phyloP scores from a whole-genome alignment of 1,284 basidiomycete genomes.

The Moesziomyces sp. region DNA sequence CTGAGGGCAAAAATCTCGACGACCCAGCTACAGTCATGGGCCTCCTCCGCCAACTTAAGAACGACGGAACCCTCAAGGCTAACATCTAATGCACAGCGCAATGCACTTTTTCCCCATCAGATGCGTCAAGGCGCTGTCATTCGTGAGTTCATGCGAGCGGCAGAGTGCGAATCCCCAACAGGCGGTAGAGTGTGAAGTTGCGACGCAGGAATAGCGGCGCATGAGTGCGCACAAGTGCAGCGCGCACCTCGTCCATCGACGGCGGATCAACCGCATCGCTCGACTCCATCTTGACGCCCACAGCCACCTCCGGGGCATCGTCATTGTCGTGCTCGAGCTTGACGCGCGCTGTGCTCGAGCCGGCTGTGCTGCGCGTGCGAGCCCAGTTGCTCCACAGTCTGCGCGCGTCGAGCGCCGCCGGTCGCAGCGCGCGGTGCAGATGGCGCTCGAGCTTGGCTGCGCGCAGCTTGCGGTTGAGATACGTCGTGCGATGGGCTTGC shows the following conservation, averaged over 20 bases:
- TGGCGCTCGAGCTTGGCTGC: conserved; percentile 16
- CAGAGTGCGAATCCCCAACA: conserved; percentile 13
- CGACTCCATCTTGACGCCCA: conserved; percentile 3
- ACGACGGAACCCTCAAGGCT: conserved; percentile 68
- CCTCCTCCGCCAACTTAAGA: conserved; percentile 83
- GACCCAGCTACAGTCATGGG: conserved; percentile 77
- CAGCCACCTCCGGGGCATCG: neutral
- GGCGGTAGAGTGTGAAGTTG: conserved; percentile 30
- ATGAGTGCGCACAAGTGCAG: neutral
- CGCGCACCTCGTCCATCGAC: neutral
- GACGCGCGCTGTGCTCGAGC: neutral
- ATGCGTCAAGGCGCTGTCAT: neutral
- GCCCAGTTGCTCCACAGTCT: conserved; percentile 35
- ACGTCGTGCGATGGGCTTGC: neutral
- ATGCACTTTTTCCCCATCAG: neutral
- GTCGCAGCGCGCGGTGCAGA: conserved; percentile 1
- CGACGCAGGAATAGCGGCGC: conserved; percentile 30
- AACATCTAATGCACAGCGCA: conserved; percentile 30
- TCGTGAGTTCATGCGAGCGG: conserved; percentile 8
- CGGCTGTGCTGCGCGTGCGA: neutral
- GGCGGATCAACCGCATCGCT: neutral
- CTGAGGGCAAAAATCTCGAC: conserved; percentile 56
- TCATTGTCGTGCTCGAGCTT: conserved; percentile 17
- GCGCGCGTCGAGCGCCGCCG: conserved; percentile 20
- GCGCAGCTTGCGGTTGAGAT: conserved; percentile 11